These are phyloP conservation scores for Aspergillus transmontanensis DNA, from an alignment of 2,329 filamentous ascomycete species.

Conservation along the genomic window DNA sequence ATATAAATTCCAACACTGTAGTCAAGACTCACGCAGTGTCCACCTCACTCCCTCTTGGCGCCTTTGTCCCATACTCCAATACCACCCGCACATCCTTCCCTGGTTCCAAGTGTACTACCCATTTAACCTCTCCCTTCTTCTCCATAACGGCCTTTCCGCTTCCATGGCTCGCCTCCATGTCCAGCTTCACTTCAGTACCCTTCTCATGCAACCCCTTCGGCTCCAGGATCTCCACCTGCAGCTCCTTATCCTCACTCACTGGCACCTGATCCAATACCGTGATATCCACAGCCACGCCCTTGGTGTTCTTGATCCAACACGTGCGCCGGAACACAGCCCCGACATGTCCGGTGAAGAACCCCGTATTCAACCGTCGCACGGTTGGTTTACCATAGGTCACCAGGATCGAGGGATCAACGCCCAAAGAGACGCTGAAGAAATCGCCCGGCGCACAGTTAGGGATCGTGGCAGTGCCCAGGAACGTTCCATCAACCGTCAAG, in stretches of 20 bases:
- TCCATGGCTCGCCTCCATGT: slow-evolving; percentile 53
- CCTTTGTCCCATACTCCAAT: slow-evolving; percentile 63
- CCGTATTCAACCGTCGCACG: slow-evolving; percentile 27
- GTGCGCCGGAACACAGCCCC: slow-evolving; percentile 32
- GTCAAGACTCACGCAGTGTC: background rate
- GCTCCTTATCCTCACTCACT: slow-evolving; percentile 33
- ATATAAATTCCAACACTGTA: background rate
- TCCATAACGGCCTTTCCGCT: slow-evolving; percentile 56
- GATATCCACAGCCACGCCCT: slow-evolving; percentile 28
- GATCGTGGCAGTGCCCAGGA: slow-evolving; percentile 30
- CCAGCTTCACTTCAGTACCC: slow-evolving; percentile 20
- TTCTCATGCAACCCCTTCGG: slow-evolving; percentile 31
- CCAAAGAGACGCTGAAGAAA: slow-evolving; percentile 35
- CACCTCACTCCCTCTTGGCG: slow-evolving; percentile 46
- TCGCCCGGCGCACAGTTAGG: slow-evolving; percentile 29
- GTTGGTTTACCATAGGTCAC: slow-evolving; percentile 34
- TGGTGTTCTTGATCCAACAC: slow-evolving; percentile 36
- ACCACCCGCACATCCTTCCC: slow-evolving; percentile 60
- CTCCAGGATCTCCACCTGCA: slow-evolving; percentile 31
- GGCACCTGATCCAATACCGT: slow-evolving; percentile 37
- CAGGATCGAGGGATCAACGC: slow-evolving; percentile 34
- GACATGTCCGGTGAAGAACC: slow-evolving; percentile 36
- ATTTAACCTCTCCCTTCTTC: slow-evolving; percentile 61
- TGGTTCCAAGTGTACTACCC: slow-evolving; percentile 61
- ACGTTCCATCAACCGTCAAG: slow-evolving; percentile 32